A percentile compares a stretch with the other conserved stretches of the same genome.
phyloP scores from a whole-genome alignment of 805 yeast species.

The Blastobotrys chiropterorum region DNA sequence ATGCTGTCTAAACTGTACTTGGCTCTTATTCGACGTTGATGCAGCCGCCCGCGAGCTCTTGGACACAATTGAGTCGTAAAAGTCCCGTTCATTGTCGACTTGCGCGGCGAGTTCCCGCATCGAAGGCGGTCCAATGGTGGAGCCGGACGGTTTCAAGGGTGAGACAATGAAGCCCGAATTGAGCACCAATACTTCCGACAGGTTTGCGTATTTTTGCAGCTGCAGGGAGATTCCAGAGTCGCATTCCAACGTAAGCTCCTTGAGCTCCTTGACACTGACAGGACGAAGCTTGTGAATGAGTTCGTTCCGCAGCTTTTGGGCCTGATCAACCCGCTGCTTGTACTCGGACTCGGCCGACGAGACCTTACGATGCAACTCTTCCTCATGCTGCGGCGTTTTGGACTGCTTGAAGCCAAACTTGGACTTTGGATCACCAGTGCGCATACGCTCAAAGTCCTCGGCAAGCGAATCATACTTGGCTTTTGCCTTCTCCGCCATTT shows the following conservation, averaged over 20 bases:
- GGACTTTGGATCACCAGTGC: slow-evolving; percentile 78
- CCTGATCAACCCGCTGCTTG: slow-evolving; percentile 64
- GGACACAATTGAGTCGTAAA: slow-evolving; percentile 56
- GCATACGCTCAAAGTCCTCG: slow-evolving; percentile 77
- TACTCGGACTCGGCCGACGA: slow-evolving; percentile 83
- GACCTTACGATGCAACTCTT: slow-evolving; percentile 74
- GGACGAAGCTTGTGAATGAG: slow-evolving; percentile 74
- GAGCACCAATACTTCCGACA: slow-evolving; percentile 75
- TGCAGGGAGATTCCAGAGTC: slow-evolving; percentile 88
- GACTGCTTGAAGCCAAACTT: slow-evolving; percentile 73
- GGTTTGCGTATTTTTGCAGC: slow-evolving; percentile 80
- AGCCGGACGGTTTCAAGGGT: slow-evolving; percentile 49
- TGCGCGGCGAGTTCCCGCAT: slow-evolving; percentile 72
- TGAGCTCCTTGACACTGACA: slow-evolving; percentile 59
- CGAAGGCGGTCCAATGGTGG: slow-evolving; percentile 44
- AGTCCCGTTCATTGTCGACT: slow-evolving; percentile 77
- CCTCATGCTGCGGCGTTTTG: slow-evolving; percentile 80
- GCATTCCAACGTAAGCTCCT: slow-evolving; percentile 73
- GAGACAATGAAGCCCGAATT: slow-evolving; percentile 78
- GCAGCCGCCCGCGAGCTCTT: slow-evolving; percentile 19
- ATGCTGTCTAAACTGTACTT: slow-evolving; percentile 29
- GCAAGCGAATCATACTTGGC: slow-evolving; percentile 69
- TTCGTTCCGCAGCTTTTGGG: slow-evolving; percentile 68
- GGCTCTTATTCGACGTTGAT: slow-evolving; percentile 26
- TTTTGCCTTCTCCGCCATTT: slow-evolving; percentile 84